These are phyloP conservation scores for Phallus indusiatus DNA, from an alignment of 768 basidiomycete genomes.

Conservation along the genomic window DNA sequence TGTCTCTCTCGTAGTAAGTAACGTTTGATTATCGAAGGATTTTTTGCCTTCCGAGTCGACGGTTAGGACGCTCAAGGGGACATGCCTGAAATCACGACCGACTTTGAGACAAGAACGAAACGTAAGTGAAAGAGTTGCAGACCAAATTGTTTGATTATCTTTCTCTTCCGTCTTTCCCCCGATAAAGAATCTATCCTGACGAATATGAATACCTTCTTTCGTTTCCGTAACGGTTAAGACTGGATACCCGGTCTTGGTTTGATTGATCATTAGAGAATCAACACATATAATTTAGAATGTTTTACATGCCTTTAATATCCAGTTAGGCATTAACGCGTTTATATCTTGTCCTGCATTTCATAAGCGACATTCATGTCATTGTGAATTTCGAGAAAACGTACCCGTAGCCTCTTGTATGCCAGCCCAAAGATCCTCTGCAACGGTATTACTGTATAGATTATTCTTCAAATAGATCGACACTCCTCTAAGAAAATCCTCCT, in stretches of 20 bases:
- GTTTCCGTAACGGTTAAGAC: constrained; percentile 79
- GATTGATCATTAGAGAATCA: not conserved
- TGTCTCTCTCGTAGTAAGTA: constrained; percentile 63
- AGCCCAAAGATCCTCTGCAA: constrained; percentile 80
- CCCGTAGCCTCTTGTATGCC: constrained; percentile 72
- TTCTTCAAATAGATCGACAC: constrained; percentile 89
- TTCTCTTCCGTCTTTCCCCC: constrained; percentile 68
- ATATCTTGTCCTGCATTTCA: constrained; percentile 47
- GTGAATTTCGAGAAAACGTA: no score
- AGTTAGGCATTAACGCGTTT: constrained; percentile 77
- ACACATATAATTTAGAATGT: not conserved
- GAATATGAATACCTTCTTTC: constrained; percentile 58
- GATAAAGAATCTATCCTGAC: constrained; percentile 88
- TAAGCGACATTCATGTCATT: not conserved
- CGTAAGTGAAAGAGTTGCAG: constrained; percentile 2
- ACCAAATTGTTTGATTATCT: constrained; percentile 88
- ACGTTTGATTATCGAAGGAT: constrained; percentile 45
- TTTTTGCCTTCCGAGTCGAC: constrained; percentile 49
- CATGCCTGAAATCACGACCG: constrained; percentile 40
- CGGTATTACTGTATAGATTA: constrained; percentile 74
- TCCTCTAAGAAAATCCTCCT: constrained; percentile 78
- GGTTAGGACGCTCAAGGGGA: constrained; percentile 70
- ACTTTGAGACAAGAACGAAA: not conserved
- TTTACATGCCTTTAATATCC: constrained; percentile 64
- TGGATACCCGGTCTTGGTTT: constrained; percentile 62